Percentiles rank a stretch among this genome's conserved stretches.
Conservation (phyloP, 257 asterid species). For the Solanum chilense region DNA sequence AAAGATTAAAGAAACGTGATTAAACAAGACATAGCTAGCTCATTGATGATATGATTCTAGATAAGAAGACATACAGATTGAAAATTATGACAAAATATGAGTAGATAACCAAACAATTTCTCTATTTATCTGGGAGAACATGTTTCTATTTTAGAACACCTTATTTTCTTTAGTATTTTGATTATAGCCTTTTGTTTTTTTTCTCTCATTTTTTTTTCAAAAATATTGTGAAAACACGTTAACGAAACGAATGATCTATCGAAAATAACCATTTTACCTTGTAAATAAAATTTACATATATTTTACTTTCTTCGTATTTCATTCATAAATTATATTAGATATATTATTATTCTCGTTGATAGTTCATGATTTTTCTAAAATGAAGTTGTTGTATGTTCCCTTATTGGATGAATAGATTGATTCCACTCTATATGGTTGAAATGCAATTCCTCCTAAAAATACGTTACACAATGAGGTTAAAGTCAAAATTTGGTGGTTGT, state of each 20-base stretch:
- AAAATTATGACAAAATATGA: background rate
- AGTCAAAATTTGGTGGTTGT: background rate
- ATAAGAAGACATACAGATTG: background rate
- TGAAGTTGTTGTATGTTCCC: background rate
- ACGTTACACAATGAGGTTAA: background rate
- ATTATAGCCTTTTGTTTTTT: background rate
- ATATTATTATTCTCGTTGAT: background rate
- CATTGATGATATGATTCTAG: background rate
- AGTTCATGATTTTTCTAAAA: background rate
- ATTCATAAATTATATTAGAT: too few species aligned
- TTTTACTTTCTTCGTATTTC: background rate
- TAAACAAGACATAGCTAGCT: background rate
- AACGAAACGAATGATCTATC: background rate
- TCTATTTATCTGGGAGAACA: background rate
- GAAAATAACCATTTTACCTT: accelerated
- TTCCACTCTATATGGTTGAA: background rate
- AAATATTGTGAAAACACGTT: background rate
- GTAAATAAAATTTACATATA: background rate
- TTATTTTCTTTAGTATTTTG: background rate
- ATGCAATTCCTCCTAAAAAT: background rate
- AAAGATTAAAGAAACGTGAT: background rate
- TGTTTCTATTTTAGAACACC: background rate
- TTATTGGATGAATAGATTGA: background rate
- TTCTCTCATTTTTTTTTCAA: background rate
- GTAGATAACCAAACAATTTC: background rate